phyloP scores from a whole-genome alignment of 805 yeast genomes.

The Hanseniaspora osmophila region DNA sequence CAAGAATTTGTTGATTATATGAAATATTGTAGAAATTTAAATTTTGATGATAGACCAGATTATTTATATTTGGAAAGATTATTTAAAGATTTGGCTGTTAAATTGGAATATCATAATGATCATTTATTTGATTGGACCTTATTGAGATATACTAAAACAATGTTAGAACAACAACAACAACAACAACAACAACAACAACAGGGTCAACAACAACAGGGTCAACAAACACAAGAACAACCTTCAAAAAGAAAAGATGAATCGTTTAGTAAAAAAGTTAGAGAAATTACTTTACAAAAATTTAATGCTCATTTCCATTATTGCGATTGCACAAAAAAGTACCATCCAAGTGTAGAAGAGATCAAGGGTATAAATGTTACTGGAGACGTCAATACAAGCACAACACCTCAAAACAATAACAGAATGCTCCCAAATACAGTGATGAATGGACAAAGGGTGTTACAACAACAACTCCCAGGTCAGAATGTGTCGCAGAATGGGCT shows the following conservation, averaged over 20 bases:
- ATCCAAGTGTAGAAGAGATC: slow-evolving; percentile 23
- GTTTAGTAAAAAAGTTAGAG: slow-evolving; percentile 20
- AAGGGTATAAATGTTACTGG: no score
- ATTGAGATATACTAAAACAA: slow-evolving; percentile 24
- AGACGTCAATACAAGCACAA: no score
- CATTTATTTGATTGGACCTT: slow-evolving; percentile 95
- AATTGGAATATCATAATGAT: slow-evolving; percentile 83
- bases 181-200: slow-evolving; percentile 11
- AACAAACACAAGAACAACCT: slow-evolving; percentile 6
- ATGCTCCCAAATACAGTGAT: no score
- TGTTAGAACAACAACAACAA: slow-evolving; percentile 20
- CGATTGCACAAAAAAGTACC: slow-evolving; percentile 17
- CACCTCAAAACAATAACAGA: background rate
- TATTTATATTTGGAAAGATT: slow-evolving; percentile 77
- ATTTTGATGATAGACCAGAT: slow-evolving; percentile 95
- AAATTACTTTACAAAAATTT: slow-evolving; percentile 23
- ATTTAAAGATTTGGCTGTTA: slow-evolving; percentile 75
- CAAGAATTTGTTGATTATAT: slow-evolving; percentile 77
- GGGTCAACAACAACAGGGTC: slow-evolving; percentile 10
- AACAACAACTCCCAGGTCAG: no score
- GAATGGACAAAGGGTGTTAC: background rate
- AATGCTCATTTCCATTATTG: slow-evolving; percentile 25
- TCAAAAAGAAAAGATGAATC: slow-evolving; percentile 17
- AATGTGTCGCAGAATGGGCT: no score
- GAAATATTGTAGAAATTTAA: slow-evolving; percentile 74